A percentile compares a stretch with the other conserved stretches of the same genome.
Evolutionary conservation across 2,329 filamentous ascomycete genomes (phyloP).

Genomic region (Hirsutella rhossiliensis): DNA sequence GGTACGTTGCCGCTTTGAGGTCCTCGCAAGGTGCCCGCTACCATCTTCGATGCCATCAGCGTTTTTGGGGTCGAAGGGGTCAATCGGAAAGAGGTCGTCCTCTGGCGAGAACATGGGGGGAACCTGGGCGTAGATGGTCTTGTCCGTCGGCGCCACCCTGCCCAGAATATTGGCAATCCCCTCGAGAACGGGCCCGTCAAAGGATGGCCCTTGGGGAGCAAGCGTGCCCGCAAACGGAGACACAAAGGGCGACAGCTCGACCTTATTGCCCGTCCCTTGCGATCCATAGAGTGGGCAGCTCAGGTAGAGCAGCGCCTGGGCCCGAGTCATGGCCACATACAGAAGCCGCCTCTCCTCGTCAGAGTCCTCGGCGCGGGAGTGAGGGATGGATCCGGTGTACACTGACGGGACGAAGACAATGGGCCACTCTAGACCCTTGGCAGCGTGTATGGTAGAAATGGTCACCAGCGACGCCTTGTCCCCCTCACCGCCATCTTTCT

Average conservation of each 20-base stretch:
- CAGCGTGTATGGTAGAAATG: slow-evolving; percentile 91
- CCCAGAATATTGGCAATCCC: slow-evolving; percentile 61
- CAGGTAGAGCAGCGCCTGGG: slow-evolving; percentile 74
- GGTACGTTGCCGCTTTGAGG: slow-evolving; percentile 17
- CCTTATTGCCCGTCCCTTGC: slow-evolving; percentile 41
- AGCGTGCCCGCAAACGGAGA: slow-evolving; percentile 31
- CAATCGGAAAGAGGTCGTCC: slow-evolving; percentile 57
- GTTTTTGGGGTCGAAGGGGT: slow-evolving; percentile 36
- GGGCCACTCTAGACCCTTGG: slow-evolving; percentile 94
- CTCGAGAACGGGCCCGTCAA: slow-evolving; percentile 49
- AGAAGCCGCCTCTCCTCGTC: slow-evolving; percentile 81
- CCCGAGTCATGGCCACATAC: slow-evolving; percentile 95
- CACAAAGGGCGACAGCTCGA: slow-evolving; percentile 63
- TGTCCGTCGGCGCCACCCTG: slow-evolving; percentile 44
- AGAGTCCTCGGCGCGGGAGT: slow-evolving; percentile 71
- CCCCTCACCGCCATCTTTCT: slow-evolving; percentile 47
- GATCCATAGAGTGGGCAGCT: slow-evolving; percentile 65
- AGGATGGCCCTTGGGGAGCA: slow-evolving; percentile 55
- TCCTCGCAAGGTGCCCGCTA: slow-evolving; percentile 10
- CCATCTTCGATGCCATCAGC: slow-evolving; percentile 8
- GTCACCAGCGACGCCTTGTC: slow-evolving; percentile 57
- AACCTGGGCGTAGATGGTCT: slow-evolving; percentile 39
- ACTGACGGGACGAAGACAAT: slow-evolving; percentile 86
- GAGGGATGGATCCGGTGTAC: slow-evolving; percentile 83
- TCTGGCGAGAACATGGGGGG: slow-evolving; percentile 43